Evolutionary conservation across 495 filamentous ascomycete species (phyloP), one percentile per base, ranked within the genome.

Genomic region (Aspergillus campestris): DNA sequence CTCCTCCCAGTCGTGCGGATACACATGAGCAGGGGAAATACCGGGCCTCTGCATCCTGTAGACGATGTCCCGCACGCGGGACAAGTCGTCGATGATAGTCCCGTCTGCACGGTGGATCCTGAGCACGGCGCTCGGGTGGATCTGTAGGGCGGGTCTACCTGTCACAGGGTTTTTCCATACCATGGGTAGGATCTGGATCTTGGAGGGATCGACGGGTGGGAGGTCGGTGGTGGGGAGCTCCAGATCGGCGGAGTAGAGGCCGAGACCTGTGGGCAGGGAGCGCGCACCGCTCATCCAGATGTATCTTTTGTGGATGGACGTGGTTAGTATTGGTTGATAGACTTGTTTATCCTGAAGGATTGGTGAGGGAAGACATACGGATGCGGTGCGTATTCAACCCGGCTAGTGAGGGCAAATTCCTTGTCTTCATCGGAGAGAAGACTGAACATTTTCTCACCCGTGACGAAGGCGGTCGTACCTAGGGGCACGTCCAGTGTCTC

Each of bases 381-480:
- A 46, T 88, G 84, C 29, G 83, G 75, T 0, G 84, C 82, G 48
- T 88, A 87, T 66, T 86, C 81, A 15, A 87, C 69, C n/a, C 69
- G 71, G 39, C 80, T 79, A 9, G 67, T 71, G 10, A 73, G 72
- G 11, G 71, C 82, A 50, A 88, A 83, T 40, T 75, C 71, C 58
- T 84, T 78, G 44, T 87, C 82, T 31, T 74, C 69, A 0, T 74
- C 68, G 13, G 78, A 81, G 0, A 87, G 68, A 6, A 73, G 47
- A 10, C 80, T 69, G 53, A 75, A 85, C 77, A 83, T 85, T 3
- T 67, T 65, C 58, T 84, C 79, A 5, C 80, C 80, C 9, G 74
- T 79, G 1, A 81, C 80, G 44, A 87, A 88, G 6, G 83, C 83
- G 1, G 84, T 88, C n/a, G 83, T 88, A 24, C 84, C 84, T 0